Conservation (phyloP, 1,139 yeast species). For the Candida sanyaensis region DNA sequence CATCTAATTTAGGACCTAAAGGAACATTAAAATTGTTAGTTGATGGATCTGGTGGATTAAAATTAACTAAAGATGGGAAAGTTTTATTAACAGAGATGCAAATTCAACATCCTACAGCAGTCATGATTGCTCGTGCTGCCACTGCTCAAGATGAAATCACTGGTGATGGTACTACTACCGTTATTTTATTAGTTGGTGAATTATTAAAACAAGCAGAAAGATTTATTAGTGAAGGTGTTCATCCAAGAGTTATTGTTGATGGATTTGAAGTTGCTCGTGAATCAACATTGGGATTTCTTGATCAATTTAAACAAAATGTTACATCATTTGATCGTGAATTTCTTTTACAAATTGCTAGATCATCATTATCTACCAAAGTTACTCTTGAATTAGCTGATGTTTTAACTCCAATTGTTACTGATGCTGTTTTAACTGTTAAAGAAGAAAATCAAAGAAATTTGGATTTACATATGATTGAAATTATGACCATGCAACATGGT, state of each 20-base stretch:
- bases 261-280: constrained; percentile 92
- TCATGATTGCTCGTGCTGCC: constrained; percentile 98
- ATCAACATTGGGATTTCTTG: constrained; percentile 69
- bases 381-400: constrained; percentile 72
- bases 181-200: constrained; percentile 92
- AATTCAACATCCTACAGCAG: constrained; percentile 99
- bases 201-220: constrained; percentile 93
- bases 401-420: constrained; percentile 92
- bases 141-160: constrained; percentile 98
- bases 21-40: constrained; percentile 96
- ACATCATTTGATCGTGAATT: constrained; percentile 76
- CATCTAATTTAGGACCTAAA: constrained; percentile 93
- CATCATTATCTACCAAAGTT: constrained; percentile 87
- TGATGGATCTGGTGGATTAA: constrained; percentile 95
- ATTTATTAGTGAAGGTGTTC: constrained; percentile 89
- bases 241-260: constrained; percentile 91
- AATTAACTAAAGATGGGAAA: constrained; percentile 96
- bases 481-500: constrained; percentile 97
- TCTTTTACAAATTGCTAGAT: constrained; percentile 85
- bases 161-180: constrained; percentile 99
- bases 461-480: constrained; percentile 97
- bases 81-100: constrained; percentile 95
- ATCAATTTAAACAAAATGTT: constrained; percentile 52
- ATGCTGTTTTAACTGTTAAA: constrained; percentile 84
- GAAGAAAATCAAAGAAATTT: constrained; percentile 51